Percentiles rank a stretch among this genome's conserved stretches.
These are phyloP conservation scores for Xylaria multiplex DNA, from an alignment of 2,329 filamentous ascomycete species.

Conservation along the genomic window DNA sequence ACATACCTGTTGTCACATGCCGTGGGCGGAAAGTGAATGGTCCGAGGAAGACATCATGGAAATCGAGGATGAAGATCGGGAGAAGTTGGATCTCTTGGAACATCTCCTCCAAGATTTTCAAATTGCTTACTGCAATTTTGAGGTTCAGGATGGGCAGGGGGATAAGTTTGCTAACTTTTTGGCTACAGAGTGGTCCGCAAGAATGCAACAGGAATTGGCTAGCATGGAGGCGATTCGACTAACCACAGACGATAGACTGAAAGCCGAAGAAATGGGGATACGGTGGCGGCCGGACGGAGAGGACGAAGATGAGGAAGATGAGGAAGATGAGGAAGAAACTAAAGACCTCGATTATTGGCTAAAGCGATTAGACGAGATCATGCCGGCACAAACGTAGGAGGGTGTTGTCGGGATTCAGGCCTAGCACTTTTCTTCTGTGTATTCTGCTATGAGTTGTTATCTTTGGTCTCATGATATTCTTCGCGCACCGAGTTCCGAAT, in stretches of 20 bases:
- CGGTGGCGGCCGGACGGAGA: not conserved
- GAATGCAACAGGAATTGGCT: conserved; percentile 4
- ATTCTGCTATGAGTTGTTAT: no score
- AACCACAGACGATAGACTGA: not conserved
- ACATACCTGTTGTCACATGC: conserved; percentile 6
- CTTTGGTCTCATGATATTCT: no score
- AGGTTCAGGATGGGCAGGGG: not conserved
- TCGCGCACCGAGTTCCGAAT: no score
- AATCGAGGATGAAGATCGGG: conserved; percentile 12
- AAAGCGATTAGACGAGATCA: not conserved
- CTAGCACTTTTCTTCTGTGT: no score
- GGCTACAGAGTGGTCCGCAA: conserved; percentile 2
- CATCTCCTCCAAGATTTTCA: conserved; percentile 6
- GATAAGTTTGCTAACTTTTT: conserved; percentile 7
- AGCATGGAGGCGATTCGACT: not conserved
- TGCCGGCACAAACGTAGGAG: not conserved
- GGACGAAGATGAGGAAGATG: not conserved
- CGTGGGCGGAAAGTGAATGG: not conserved
- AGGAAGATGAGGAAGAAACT: not conserved
- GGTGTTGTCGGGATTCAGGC: no score
- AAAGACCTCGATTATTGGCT: not conserved
- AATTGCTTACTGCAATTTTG: not conserved
- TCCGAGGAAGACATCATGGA: not conserved
- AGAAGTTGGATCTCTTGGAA: conserved; percentile 4
- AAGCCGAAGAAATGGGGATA: conserved; percentile 13